A percentile compares a stretch with the other conserved stretches of the same genome.
Evolutionary conservation across 306 rosid species (phyloP).

Genomic region (Canavalia ensiformis): DNA sequence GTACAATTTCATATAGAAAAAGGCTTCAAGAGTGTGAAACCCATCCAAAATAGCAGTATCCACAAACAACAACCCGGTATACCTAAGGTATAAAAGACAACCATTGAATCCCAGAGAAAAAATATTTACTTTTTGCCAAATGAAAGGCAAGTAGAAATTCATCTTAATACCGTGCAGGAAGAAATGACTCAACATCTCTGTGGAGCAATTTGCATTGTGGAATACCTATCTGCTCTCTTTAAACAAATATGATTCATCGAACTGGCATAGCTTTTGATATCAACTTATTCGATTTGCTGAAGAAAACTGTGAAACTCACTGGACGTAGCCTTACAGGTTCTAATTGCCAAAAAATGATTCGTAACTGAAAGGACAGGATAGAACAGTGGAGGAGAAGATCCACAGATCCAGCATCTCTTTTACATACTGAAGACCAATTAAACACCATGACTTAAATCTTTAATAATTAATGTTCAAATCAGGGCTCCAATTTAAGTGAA

Average conservation of each 20-base stretch:
- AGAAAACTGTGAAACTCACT: slow-evolving; percentile 8
- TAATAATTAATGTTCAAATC: slow-evolving; percentile 11
- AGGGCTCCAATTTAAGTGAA: background rate
- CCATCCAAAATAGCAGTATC: background rate
- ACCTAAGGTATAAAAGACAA: background rate
- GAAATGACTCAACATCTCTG: slow-evolving; percentile 10
- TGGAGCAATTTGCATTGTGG: slow-evolving; percentile 1
- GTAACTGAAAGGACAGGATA: background rate
- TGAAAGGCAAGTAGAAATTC: slow-evolving; percentile 32
- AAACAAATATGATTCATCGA: slow-evolving; percentile 18
- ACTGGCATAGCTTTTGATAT: background rate
- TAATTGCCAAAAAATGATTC: background rate
- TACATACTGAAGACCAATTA: background rate
- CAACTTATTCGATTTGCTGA: background rate
- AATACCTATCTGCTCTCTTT: background rate
- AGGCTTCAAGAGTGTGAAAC: slow-evolving; percentile 10
- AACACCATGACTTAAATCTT: background rate
- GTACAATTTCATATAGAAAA: background rate
- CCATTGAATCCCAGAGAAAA: background rate
- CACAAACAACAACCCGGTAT: background rate
- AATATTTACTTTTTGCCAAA: background rate
- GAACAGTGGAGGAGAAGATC: background rate
- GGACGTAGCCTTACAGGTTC: slow-evolving; percentile 8
- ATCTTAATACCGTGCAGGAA: slow-evolving; percentile 1
- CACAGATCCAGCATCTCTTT: background rate